These are phyloP conservation scores for Vitis amurensis DNA, from an alignment of 164 flowering plant species.

Conservation along the genomic window DNA sequence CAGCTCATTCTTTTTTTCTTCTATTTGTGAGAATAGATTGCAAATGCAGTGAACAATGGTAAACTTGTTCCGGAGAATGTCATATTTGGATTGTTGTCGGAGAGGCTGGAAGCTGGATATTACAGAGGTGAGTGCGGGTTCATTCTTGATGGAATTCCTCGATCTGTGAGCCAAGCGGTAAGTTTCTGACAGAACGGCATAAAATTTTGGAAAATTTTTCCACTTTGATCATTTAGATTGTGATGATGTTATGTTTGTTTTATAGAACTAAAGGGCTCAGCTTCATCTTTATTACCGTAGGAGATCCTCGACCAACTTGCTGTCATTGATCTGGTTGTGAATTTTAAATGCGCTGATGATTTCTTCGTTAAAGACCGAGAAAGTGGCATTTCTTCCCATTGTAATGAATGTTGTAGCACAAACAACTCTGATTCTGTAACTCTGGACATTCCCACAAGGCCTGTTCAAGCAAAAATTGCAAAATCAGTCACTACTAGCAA, in stretches of 20 bases:
- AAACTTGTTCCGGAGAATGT: conserved; percentile 37
- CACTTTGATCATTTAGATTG: no score
- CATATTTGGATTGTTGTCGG: conserved; percentile 27
- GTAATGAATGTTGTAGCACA: conserved; percentile 24
- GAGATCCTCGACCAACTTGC: conserved; percentile 63
- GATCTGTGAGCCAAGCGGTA: conserved; percentile 38
- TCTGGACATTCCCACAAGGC: conserved; percentile 10
- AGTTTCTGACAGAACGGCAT: conserved; percentile 15
- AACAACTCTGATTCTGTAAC: conserved; percentile 14
- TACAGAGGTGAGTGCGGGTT: conserved; percentile 38
- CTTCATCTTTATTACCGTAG: conserved; percentile 21
- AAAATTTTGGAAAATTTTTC: no score
- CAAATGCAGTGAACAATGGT: conserved; percentile 23
- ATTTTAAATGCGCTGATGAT: conserved; percentile 51
- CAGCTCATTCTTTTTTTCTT: not conserved
- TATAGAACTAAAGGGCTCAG: conserved; percentile 21
- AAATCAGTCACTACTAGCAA: not conserved
- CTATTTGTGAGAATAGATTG: conserved; percentile 25
- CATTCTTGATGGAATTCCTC: conserved; percentile 42
- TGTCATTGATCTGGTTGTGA: conserved; percentile 61
- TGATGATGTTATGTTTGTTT: conserved; percentile 8
- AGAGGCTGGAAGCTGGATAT: conserved; percentile 31
- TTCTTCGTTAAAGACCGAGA: conserved; percentile 31
- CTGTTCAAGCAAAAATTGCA: conserved; percentile 11
- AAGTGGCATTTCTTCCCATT: conserved; percentile 28